Base-by-base conservation (phyloP, 768 basidiomycete species). In the Mycena maculata region DNA sequence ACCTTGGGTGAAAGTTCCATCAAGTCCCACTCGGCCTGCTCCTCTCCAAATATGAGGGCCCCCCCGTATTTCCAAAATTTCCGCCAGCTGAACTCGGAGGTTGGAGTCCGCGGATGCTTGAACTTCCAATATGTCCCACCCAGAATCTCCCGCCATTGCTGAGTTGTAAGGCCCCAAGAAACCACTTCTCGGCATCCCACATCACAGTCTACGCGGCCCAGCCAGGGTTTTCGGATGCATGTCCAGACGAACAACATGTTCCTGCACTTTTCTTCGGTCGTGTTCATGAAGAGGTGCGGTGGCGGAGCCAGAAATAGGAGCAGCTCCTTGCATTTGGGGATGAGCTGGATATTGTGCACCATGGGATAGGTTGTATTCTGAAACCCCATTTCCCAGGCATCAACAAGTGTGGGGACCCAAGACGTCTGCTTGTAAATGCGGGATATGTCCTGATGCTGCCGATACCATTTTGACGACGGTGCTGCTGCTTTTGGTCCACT, bases 31-130 rank as follows among this genome's bases (percentile, higher is more conserved):
- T n/a, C 33, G 5, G 12, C 20, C 5, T 45, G 25, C 0, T 55
- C 50, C 0, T 42, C 27, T 2, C 12, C 31, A 13, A 63, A 47
- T 1, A 63, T 42, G 1, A 63, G 12, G 1, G 52, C 30, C 6
- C 61, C 61, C 6, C 61, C 61, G 12, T 20, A 15, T 25, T 20
- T 31, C 61, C 61, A 63, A 28, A 63, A 54, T n/a, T 27, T 36
- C 7, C 61, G 41, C 25, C 13, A 1, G 0, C 55, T 33, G 23
- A 63, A 63, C 18, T 20, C 7, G 8, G 31, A 3, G 2, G 6
- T 6, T 1, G n/a, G 20, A 1, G 23, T 11, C 12, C 9, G 13
- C 1, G 61, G n/a, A 48, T 63, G 53, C 13, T 30, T 23, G 18
- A 20, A 4, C 20, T 55, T 63, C 61, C 61, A 63, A 25, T 63